phyloP scores from a whole-genome alignment of 768 basidiomycete species.

The Saitozyma sp. region DNA sequence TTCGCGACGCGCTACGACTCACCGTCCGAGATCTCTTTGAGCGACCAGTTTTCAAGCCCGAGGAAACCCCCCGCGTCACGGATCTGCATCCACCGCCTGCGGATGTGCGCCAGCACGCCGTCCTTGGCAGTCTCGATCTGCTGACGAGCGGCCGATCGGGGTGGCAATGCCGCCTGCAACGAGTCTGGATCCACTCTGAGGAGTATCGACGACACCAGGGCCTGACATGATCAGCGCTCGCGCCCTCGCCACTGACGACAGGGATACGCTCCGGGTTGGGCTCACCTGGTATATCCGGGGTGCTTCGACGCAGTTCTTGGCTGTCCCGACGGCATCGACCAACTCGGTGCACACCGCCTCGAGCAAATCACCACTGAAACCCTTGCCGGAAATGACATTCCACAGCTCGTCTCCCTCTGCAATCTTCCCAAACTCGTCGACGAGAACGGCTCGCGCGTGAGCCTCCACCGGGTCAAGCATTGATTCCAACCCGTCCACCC shows the following conservation, averaged over 20 bases:
- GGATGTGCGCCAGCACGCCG: constrained; percentile 71
- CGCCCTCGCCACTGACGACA: neutral
- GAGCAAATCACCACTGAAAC: constrained; percentile 69
- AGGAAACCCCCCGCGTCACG: constrained; percentile 79
- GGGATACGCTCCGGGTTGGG: constrained; percentile 48
- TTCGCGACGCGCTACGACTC: constrained; percentile 43
- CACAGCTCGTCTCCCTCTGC: constrained; percentile 72
- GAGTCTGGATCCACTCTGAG: constrained; percentile 67
- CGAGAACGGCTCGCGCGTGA: constrained; percentile 64
- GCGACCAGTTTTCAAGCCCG: constrained; percentile 76
- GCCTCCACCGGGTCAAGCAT: constrained; percentile 68
- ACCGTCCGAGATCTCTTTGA: constrained; percentile 85
- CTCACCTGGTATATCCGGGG: constrained; percentile 63
- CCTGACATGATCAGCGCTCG: constrained; percentile 54
- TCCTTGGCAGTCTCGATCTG: constrained; percentile 69
- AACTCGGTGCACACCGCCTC: constrained; percentile 71
- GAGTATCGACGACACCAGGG: constrained; percentile 70
- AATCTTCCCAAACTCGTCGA: constrained; percentile 63
- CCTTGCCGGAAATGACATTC: constrained; percentile 71
- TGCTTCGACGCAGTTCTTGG: constrained; percentile 64
- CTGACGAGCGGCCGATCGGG: constrained; percentile 69
- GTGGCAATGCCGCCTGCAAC: constrained; percentile 64
- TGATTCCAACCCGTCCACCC: constrained; percentile 68
- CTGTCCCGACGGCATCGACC: constrained; percentile 60
- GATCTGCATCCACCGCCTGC: constrained; percentile 72